Conservation (phyloP, 768 basidiomycete genomes). For the Boletus reticuloceps region DNA sequence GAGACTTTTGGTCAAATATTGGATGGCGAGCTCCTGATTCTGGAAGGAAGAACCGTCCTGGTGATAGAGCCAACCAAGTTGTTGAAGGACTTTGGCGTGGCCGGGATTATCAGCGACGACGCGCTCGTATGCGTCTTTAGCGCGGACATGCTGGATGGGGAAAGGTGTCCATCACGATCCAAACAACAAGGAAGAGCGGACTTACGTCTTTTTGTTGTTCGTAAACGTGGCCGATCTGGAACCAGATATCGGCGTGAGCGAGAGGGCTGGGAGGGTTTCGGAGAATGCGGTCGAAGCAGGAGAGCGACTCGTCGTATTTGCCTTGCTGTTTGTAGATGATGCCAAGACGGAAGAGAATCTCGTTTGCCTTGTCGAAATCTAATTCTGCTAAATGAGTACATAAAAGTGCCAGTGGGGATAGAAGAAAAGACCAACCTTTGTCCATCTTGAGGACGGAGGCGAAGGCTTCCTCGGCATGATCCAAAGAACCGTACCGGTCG, state of each 20-base stretch:
- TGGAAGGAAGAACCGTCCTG: slow-evolving; percentile 94
- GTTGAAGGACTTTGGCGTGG: slow-evolving; percentile 96
- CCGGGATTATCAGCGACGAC: slow-evolving; percentile 91
- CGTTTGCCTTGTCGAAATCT: slow-evolving; percentile 99
- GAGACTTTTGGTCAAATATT: slow-evolving; percentile 90
- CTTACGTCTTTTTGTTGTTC: slow-evolving; percentile 96
- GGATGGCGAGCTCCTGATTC: slow-evolving; percentile 92
- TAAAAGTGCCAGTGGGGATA: slow-evolving; percentile 11
- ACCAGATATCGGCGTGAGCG: slow-evolving; percentile 98
- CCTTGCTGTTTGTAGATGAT: slow-evolving; percentile 99
- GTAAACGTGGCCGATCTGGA: slow-evolving; percentile 98
- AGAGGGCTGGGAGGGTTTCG: slow-evolving; percentile 94
- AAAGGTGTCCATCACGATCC: slow-evolving; percentile 10
- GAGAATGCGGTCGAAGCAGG: slow-evolving; percentile 95
- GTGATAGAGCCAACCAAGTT: slow-evolving; percentile 97
- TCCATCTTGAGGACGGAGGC: slow-evolving; percentile 96
- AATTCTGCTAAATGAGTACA: slow-evolving; percentile 31
- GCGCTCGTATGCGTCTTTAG: slow-evolving; percentile 94
- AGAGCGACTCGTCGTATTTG: slow-evolving; percentile 84
- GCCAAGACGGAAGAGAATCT: slow-evolving; percentile 95
- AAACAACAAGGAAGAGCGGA: slow-evolving; percentile 6
- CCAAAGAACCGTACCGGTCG: slow-evolving; percentile 96
- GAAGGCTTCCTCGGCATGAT: slow-evolving; percentile 99
- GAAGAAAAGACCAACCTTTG: slow-evolving; percentile 59
- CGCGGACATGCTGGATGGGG: slow-evolving; percentile 67